phyloP scores from a whole-genome alignment of 2,329 filamentous ascomycete genomes.

The Pestalotiopsis sp. region DNA sequence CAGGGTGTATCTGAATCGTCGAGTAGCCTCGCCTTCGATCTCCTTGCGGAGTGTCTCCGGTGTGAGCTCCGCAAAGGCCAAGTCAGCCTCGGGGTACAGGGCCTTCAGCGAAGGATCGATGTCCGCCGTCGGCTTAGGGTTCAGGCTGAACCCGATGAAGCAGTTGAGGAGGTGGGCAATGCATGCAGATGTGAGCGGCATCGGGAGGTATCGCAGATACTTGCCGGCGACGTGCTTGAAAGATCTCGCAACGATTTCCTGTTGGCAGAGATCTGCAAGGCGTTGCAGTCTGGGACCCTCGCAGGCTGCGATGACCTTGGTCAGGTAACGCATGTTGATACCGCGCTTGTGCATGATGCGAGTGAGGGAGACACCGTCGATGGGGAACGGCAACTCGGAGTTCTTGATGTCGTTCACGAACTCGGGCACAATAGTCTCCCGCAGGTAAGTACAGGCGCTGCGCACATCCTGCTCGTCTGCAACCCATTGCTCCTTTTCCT shows the following conservation, averaged over 20 bases:
- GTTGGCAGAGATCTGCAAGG: conserved; percentile 74
- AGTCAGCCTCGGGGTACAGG: conserved; percentile 81
- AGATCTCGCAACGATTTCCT: conserved; percentile 92
- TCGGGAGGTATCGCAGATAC: conserved; percentile 78
- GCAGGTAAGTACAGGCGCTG: conserved; percentile 78
- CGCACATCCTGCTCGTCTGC: conserved; percentile 89
- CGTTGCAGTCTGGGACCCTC: conserved; percentile 74
- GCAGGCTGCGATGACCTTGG: conserved; percentile 74
- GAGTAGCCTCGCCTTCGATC: conserved; percentile 71
- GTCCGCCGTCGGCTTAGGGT: conserved; percentile 76
- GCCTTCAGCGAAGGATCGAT: conserved; percentile 73
- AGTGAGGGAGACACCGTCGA: conserved; percentile 93
- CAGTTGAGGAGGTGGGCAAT: conserved; percentile 92
- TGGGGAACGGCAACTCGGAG: conserved; percentile 94
- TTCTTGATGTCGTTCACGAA: conserved; percentile 86
- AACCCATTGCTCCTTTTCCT: conserved; percentile 81
- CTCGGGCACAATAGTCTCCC: conserved; percentile 77
- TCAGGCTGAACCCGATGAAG: conserved; percentile 76
- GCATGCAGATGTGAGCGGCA: conserved; percentile 78
- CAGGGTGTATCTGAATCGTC: conserved; percentile 78
- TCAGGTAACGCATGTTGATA: conserved; percentile 96
- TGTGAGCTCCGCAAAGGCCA: conserved; percentile 78
- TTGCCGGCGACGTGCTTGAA: conserved; percentile 91
- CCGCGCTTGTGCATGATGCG: conserved; percentile 92
- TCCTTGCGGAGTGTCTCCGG: conserved; percentile 71